Conservation (phyloP, 2,329 filamentous ascomycete genomes). For the Pseudocercospora eumusae region DNA sequence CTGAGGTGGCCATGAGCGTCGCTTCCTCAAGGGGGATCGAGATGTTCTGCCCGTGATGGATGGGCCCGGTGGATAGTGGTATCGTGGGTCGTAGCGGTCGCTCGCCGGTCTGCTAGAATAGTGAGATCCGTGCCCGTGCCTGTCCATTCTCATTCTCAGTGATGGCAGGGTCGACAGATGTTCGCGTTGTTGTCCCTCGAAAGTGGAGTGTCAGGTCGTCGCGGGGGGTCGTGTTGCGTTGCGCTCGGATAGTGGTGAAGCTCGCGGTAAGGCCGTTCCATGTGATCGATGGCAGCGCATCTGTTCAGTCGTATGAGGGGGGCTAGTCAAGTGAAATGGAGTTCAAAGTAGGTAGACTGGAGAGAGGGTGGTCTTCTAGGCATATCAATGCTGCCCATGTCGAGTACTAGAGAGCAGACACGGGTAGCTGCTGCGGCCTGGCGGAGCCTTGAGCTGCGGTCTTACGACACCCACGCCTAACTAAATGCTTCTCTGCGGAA, state of each 20-base stretch:
- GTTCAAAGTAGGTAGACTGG: slow-evolving; percentile 2
- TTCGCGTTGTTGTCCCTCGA: slow-evolving; percentile 9
- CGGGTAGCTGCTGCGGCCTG: slow-evolving; percentile 5
- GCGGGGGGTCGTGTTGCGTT: slow-evolving; percentile 15
- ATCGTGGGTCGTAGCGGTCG: slow-evolving; percentile 31
- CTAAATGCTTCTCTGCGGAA: not conserved
- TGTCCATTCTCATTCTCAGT: not conserved
- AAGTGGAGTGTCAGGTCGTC: slow-evolving; percentile 13
- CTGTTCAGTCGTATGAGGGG: slow-evolving; percentile 3
- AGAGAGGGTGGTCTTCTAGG: too few species aligned
- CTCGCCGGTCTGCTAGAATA: slow-evolving; percentile 14
- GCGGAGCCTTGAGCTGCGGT: slow-evolving; percentile 4
- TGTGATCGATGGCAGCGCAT: slow-evolving; percentile 14
- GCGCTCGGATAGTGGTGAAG: slow-evolving; percentile 11
- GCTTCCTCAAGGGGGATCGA: slow-evolving; percentile 28
- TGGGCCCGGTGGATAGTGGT: slow-evolving; percentile 35
- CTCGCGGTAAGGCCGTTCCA: slow-evolving; percentile 22
- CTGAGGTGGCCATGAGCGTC: slow-evolving; percentile 56
- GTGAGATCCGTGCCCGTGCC: slow-evolving; percentile 2
- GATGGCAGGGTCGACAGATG: not conserved
- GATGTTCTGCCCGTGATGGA: slow-evolving; percentile 16
- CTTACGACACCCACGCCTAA: slow-evolving; percentile 3
- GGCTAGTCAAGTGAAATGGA: not conserved
- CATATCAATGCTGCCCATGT: not conserved
- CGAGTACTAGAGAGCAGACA: not conserved